Evolutionary conservation across 331 rosid species (phyloP), one percentile per base, ranked within the genome.

Genomic region (Rosa hybrid): DNA sequence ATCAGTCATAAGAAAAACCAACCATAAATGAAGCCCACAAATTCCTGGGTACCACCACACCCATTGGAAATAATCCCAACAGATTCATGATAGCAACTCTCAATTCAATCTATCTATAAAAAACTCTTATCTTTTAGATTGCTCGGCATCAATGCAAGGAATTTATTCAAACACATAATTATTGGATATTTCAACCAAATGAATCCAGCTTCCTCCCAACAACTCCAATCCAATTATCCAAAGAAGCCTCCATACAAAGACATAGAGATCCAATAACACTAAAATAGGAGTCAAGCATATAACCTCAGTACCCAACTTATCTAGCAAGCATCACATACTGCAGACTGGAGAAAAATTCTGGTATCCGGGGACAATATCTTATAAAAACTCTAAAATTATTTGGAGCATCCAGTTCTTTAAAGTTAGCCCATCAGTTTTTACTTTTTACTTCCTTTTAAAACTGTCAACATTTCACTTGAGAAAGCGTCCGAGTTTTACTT

Each of bases 121-220:
- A n/a, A 8, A 20, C 62, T 20, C 8, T 17, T 7, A 44, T 70
- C 39, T 46, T 9, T 17, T 34, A 76, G 59, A 76, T 27, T 3
- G 46, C 30, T 45, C 50, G 3, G 53, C 8, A 2, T 2, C 20
- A 10, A 30, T 0, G 72, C 46, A 63, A 27, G 62, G 46, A 76
- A 27, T 18, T 57, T 48, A 34, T n/a, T 62, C 50, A 48, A 64
- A 20, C 21, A 20, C 2, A 6, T 18, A 10, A 77, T 30, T 21
- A 49, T n/a, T 2, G 13, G n/a, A 77, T n/a, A 42, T 75, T 13
- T 27, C 21, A 18, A 62, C 4, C 80, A 77, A 46, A 12, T 63
- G 62, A 27, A 25, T 34, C 45, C 4, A 56, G 44, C n/a, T 42
- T 56, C 78, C 78, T 74, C 39, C 68, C 68, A 64, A 64, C 16